These are phyloP conservation scores for Coniochaeta pulveracea DNA, from an alignment of 2,329 filamentous ascomycete species.

Conservation along the genomic window DNA sequence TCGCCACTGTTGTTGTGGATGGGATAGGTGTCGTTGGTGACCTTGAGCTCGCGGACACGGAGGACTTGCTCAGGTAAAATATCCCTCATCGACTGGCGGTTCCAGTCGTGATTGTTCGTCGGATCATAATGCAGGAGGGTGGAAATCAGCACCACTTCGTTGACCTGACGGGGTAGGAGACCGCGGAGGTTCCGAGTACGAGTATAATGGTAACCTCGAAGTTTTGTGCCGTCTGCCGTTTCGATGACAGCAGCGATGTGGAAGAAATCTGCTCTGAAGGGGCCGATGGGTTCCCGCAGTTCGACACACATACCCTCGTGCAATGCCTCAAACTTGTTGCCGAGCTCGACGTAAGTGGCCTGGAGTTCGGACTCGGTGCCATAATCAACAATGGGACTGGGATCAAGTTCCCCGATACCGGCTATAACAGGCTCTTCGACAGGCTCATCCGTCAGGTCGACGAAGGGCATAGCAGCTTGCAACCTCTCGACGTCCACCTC, in stretches of 20 bases:
- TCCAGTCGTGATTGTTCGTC: constrained; percentile 10
- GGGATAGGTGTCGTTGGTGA: constrained; percentile 40
- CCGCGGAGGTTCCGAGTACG: constrained; percentile 22
- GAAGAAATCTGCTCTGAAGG: constrained; percentile 22
- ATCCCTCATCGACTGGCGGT: constrained; percentile 29
- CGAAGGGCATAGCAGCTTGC: too few relatives aligned
- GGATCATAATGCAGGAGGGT: constrained; percentile 25
- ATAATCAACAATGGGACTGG: too few relatives aligned
- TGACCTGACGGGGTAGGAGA: constrained; percentile 24
- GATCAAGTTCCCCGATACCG: too few relatives aligned
- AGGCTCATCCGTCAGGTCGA: too few relatives aligned
- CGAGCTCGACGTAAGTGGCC: too few relatives aligned
- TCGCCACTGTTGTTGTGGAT: constrained; percentile 12
- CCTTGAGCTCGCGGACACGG: constrained; percentile 27
- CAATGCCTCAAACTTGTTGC: too few relatives aligned
- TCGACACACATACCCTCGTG: constrained; percentile 21
- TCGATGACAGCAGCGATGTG: constrained; percentile 24
- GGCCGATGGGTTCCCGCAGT: constrained; percentile 11
- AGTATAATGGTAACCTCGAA: constrained; percentile 27
- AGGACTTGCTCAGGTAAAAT: constrained; percentile 26
- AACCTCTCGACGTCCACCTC: too few relatives aligned
- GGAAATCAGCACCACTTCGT: constrained; percentile 32
- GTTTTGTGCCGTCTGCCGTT: constrained; percentile 18
- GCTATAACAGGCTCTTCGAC: too few relatives aligned
- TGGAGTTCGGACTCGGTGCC: too few relatives aligned